These are phyloP conservation scores for Dioscorea dumetorum DNA, from an alignment of 106 monocot genomes.

Conservation along the genomic window DNA sequence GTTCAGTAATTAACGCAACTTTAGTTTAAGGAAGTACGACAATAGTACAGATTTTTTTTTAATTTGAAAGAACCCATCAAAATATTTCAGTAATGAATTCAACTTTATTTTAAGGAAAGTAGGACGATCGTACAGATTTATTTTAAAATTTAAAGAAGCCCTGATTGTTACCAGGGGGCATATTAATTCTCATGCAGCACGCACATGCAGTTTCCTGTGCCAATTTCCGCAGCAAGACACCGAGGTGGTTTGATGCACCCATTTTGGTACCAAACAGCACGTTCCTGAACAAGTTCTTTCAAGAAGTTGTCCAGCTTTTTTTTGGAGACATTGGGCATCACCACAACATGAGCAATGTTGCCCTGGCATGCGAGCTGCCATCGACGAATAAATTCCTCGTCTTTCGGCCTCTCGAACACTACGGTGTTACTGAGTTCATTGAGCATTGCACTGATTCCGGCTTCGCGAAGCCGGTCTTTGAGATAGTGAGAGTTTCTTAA, in stretches of 20 bases:
- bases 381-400: conserved; percentile 65
- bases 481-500: conserved; percentile 83
- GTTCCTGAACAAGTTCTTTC: conserved; percentile 44
- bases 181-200: conserved; percentile 33
- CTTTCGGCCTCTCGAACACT: conserved; percentile 86
- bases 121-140: too few relatives aligned
- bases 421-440: conserved; percentile 97
- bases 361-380: conserved; percentile 97
- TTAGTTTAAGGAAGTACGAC: too few relatives aligned
- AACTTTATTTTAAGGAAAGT: too few relatives aligned
- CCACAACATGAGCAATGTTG: conserved; percentile 87
- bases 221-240: conserved; percentile 60
- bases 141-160: too few relatives aligned
- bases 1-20: too few relatives aligned
- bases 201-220: conserved; percentile 63
- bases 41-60: too few relatives aligned
- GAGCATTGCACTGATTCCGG: conserved; percentile 84
- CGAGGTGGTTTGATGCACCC: conserved; percentile 23
- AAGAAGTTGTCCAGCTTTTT: conserved; percentile 81
- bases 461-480: conserved; percentile 53
- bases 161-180: too few relatives aligned
- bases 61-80: too few relatives aligned
- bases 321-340: conserved; percentile 87
- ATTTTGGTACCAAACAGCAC: conserved; percentile 47
- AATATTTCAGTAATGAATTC: too few relatives aligned